Base-by-base conservation (phyloP, 768 basidiomycete genomes). In the Tricholoma furcatifolium region DNA sequence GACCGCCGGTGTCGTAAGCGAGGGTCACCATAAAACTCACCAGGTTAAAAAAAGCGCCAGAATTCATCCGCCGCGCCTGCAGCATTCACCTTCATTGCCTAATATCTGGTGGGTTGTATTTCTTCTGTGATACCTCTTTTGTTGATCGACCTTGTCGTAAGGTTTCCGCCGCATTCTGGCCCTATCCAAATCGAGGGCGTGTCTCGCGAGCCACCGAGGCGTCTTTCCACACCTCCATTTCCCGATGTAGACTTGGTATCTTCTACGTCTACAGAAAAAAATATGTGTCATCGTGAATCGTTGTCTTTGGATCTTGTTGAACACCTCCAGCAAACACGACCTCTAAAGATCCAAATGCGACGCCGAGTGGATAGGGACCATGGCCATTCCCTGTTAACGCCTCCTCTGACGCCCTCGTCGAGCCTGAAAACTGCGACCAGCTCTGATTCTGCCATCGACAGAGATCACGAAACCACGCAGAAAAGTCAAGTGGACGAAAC, bases 361-460 rank as follows among this genome's bases (percentile, higher is more conserved):
- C 68, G 67, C 45, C 67, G 68, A 23, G 63, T 66, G 21, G 71
- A 73, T 53, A 69, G 65, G 45, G 71, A 76, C 30, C 63, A 66
- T 35, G 62, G 67, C 1, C 64, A 70, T 54, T 58, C 68, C 20
- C 71, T 84, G 39, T 72, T 87, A 47, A 88, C 86, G 0, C 86
- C 86, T 31, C 87, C 86, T 10, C 75, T 88, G 40, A 88, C 87
- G 1, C 87, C 87, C 0, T 83, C 87, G 1, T 85, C 83, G 11
- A 78, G 76, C 54, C 68, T 78, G 41, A 66, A 67, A 47, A 75
- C 76, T 2, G 64, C 67, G 2, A 64, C 65, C 30, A 74, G 73
- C 53, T 53, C 62, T 15, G 74, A 72, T 11, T 69, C 69, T 7
- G 50, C 57, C 6, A 60, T 47, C n/a, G 51, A 42, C 50, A 34